A percentile compares a stretch with the other conserved stretches of the same genome.
phyloP scores from a whole-genome alignment of 495 filamentous ascomycete species.

The Daldinia bambusicola region DNA sequence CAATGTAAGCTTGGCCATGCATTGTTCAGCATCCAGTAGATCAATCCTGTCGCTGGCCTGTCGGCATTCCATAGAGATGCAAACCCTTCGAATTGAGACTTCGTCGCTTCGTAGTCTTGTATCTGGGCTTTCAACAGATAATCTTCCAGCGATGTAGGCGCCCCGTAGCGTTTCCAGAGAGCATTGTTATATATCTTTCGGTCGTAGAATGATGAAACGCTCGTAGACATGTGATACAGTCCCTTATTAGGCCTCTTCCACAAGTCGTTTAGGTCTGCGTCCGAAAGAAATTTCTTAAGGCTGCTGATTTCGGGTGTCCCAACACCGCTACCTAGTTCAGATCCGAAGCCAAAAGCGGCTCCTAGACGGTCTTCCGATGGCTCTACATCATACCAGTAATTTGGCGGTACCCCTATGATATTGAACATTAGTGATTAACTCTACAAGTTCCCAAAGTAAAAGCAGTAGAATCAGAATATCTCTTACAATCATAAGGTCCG shows the following conservation, averaged over 20 bases:
- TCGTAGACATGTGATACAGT: conserved; percentile 69
- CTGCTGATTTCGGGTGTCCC: conserved; percentile 68
- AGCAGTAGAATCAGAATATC: not conserved
- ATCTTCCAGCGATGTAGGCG: conserved; percentile 62
- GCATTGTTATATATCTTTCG: conserved; percentile 67
- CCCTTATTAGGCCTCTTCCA: conserved; percentile 65
- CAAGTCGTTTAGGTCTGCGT: conserved; percentile 60
- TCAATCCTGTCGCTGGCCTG: conserved; percentile 66
- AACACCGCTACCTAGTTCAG: conserved; percentile 69
- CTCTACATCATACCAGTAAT: conserved; percentile 67
- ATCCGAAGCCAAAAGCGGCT: conserved; percentile 71
- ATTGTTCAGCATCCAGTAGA: conserved; percentile 77
- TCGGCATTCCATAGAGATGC: conserved; percentile 60
- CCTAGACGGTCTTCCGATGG: conserved; percentile 54
- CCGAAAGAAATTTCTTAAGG: conserved; percentile 64
- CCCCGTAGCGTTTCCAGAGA: conserved; percentile 64
- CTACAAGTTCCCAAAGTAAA: not conserved
- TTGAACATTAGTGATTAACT: no score
- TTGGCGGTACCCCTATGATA: conserved; percentile 60
- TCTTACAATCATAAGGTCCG: conserved; percentile 70
- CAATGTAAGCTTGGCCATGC: conserved; percentile 74
- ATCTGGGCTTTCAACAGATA: conserved; percentile 67
- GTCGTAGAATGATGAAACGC: conserved; percentile 62
- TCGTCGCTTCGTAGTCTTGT: conserved; percentile 71
- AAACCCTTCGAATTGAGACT: conserved; percentile 69